Evolutionary conservation across 257 asterid species (phyloP).

Genomic region (Plectranthus barbatus): DNA sequence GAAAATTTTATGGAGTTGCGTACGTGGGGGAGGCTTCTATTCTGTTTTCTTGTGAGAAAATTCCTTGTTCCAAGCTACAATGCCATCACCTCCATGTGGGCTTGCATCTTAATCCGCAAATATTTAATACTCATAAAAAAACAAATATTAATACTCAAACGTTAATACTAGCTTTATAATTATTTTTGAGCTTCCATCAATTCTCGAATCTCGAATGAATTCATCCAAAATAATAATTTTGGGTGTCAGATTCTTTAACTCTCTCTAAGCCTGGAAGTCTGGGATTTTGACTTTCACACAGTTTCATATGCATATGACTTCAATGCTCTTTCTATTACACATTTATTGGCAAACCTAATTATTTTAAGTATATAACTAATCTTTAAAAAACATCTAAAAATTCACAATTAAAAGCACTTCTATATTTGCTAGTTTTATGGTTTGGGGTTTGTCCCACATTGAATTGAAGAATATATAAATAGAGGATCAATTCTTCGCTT

Average conservation of each 20-base stretch:
- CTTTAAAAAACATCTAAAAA: too few relatives aligned
- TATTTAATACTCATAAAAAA: slow-evolving; percentile 16
- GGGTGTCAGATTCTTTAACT: slow-evolving; percentile 53
- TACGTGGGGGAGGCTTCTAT: slow-evolving; percentile 44
- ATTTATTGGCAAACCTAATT: neutral
- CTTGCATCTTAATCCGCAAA: slow-evolving; percentile 23
- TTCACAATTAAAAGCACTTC: too few relatives aligned
- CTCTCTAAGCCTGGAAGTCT: slow-evolving; percentile 45
- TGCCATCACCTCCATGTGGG: slow-evolving; percentile 45
- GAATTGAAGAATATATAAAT: too few relatives aligned
- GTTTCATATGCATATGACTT: slow-evolving; percentile 20
- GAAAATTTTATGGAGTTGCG: slow-evolving; percentile 9
- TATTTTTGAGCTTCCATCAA: slow-evolving; percentile 17
- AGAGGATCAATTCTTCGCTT: too few relatives aligned
- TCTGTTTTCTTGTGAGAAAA: slow-evolving; percentile 33
- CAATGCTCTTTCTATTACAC: slow-evolving; percentile 1
- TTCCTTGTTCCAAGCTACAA: slow-evolving; percentile 35
- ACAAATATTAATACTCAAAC: neutral
- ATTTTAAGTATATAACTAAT: too few relatives aligned
- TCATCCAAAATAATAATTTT: slow-evolving; percentile 15
- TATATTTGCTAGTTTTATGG: too few relatives aligned
- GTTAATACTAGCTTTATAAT: neutral
- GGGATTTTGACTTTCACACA: slow-evolving; percentile 41
- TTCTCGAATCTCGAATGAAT: slow-evolving; percentile 41
- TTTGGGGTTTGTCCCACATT: too few relatives aligned